phyloP scores from a whole-genome alignment of 2,329 filamentous ascomycete species.

The Pseudocercospora pini-densiflorae region DNA sequence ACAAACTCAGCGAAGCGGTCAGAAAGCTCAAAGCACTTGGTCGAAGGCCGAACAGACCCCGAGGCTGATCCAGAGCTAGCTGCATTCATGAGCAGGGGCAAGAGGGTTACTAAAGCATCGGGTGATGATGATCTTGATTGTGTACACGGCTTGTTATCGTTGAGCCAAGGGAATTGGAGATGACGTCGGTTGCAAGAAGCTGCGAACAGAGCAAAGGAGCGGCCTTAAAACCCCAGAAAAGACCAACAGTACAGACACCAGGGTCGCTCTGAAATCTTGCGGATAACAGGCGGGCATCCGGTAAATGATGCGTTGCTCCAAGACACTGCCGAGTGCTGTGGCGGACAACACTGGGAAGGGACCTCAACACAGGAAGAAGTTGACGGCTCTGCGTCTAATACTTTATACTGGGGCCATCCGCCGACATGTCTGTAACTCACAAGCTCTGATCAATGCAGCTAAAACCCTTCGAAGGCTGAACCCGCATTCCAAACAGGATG shows the following conservation, averaged over 20 bases:
- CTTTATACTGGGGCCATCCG: too few relatives aligned
- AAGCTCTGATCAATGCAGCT: too few relatives aligned
- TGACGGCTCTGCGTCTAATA: background rate
- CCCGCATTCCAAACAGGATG: too few relatives aligned
- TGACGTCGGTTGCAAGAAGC: slow-evolving; percentile 25
- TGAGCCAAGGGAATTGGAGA: slow-evolving; percentile 90
- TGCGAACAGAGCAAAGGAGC: background rate
- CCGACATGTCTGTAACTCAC: too few relatives aligned
- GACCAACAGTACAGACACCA: background rate
- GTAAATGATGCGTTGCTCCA: too few relatives aligned
- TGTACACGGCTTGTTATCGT: slow-evolving; percentile 82
- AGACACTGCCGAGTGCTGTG: too few relatives aligned
- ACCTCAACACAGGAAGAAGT: background rate
- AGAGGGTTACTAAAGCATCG: slow-evolving; percentile 42
- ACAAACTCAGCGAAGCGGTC: background rate
- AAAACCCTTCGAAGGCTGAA: too few relatives aligned
- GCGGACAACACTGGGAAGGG: background rate
- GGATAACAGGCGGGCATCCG: too few relatives aligned
- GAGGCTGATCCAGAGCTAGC: slow-evolving; percentile 68
- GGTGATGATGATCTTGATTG: slow-evolving; percentile 75
- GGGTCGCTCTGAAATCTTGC: too few relatives aligned
- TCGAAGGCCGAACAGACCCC: slow-evolving; percentile 23
- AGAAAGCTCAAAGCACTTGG: background rate
- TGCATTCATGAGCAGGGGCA: slow-evolving; percentile 70
- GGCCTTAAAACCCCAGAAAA: background rate